Conservation (phyloP, 1,284 basidiomycete species). For the Fomitiporia mediterranea region DNA sequence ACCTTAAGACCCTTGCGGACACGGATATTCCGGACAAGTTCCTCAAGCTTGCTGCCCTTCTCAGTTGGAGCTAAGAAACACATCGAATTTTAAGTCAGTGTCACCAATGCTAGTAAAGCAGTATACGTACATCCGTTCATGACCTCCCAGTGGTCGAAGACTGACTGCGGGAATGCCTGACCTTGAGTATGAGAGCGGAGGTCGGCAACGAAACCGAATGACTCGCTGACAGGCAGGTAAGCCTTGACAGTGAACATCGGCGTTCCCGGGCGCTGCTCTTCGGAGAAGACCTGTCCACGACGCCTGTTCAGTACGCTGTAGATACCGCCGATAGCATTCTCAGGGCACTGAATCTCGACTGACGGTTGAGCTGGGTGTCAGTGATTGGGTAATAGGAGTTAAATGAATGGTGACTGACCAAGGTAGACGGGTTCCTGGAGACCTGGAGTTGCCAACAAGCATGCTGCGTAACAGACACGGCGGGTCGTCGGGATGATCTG, state of each 20-base stretch:
- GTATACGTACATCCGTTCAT: conserved; percentile 71
- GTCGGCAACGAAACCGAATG: conserved; percentile 98
- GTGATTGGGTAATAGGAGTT: background rate
- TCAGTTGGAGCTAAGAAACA: conserved; percentile 59
- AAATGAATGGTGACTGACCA: conserved; percentile 38
- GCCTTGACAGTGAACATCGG: conserved; percentile 99
- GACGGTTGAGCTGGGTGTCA: conserved; percentile 14
- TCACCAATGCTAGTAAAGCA: conserved; percentile 23
- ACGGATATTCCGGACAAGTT: conserved; percentile 82
- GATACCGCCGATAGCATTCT: conserved; percentile 97
- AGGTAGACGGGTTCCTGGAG: conserved; percentile 98
- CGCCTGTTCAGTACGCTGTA: conserved; percentile 95
- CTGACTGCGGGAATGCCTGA: conserved; percentile 97
- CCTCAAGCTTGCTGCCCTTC: conserved; percentile 87
- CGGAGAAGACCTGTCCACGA: conserved; percentile 97
- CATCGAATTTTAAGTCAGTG: background rate
- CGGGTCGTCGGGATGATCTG: conserved; percentile 96
- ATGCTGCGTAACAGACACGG: conserved; percentile 95
- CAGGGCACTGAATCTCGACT: conserved; percentile 98
- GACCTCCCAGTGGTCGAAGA: conserved; percentile 90
- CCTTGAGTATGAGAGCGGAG: conserved; percentile 91
- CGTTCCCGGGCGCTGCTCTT: conserved; percentile 96
- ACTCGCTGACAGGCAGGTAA: conserved; percentile 95
- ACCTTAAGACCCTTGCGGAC: conserved; percentile 92
- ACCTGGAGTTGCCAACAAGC: conserved; percentile 86